phyloP scores from a whole-genome alignment of 306 rosid genomes.

The Citrullus mucosospermus region DNA sequence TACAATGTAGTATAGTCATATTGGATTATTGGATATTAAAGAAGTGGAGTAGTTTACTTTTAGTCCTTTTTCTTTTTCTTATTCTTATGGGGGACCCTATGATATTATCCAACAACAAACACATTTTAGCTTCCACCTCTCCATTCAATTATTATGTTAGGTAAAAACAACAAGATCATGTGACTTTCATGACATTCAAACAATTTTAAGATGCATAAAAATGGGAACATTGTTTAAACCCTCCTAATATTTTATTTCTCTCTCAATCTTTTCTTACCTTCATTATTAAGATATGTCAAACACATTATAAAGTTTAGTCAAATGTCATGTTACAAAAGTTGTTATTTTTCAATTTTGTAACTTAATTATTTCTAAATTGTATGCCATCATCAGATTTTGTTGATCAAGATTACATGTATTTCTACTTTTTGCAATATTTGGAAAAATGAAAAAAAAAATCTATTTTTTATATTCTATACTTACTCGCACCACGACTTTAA shows the following conservation, averaged over 20 bases:
- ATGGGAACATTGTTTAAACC: not conserved
- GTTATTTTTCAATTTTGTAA: not conserved
- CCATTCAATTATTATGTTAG: not conserved
- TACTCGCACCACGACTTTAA: too few species aligned
- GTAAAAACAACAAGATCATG: not conserved
- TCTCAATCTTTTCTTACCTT: not conserved
- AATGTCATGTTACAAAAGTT: not conserved
- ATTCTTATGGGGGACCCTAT: not conserved
- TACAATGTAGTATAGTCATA: too few species aligned
- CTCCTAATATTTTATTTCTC: not conserved
- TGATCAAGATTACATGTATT: not conserved
- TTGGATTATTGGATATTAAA: not conserved
- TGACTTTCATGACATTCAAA: not conserved
- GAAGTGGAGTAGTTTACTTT: not conserved
- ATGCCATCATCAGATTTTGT: not conserved
- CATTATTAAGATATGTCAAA: not conserved
- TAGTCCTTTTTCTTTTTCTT: not conserved
- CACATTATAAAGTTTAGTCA: not conserved
- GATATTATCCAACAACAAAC: not conserved
- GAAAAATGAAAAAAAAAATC: too few species aligned
- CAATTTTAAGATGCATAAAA: not conserved
- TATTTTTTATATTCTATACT: too few species aligned
- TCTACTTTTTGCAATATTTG: too few species aligned
- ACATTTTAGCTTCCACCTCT: not conserved
- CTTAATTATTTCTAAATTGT: too few species aligned